phyloP scores from a whole-genome alignment of 164 flowering plant species.

The Magnolia kwangsiensis region DNA sequence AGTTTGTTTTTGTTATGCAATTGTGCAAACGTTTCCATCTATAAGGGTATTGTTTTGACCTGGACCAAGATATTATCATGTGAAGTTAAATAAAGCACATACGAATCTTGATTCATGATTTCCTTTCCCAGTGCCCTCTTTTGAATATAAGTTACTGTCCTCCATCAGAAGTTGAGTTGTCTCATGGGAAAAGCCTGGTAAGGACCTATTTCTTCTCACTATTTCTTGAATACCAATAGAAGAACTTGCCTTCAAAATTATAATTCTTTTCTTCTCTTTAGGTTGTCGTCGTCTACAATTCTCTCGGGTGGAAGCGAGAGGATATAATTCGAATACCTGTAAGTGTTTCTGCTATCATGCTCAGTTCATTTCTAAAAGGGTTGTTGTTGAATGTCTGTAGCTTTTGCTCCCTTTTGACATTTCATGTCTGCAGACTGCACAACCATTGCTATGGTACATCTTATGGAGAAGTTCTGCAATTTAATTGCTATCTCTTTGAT shows the following conservation, averaged over 20 bases:
- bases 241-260: neutral
- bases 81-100: neutral
- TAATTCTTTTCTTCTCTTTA: conserved; percentile 24
- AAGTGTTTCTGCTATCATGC: conserved; percentile 25
- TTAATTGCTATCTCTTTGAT: neutral
- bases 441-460: neutral
- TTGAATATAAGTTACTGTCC: conserved; percentile 91
- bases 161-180: conserved; percentile 62
- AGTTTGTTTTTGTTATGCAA: neutral
- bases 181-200: conserved; percentile 67
- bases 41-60: neutral
- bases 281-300: conserved; percentile 76
- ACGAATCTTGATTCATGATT: conserved; percentile 12
- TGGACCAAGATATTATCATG: neutral
- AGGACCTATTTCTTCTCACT: conserved; percentile 14
- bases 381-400: neutral
- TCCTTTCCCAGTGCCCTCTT: conserved; percentile 73
- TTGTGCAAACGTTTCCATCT: neutral
- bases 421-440: neutral
- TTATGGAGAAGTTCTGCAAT: neutral
- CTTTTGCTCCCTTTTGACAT: neutral
- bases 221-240: conserved; percentile 1
- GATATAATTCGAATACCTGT: conserved; percentile 82
- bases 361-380: neutral
- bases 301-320: conserved; percentile 90